Evolutionary conservation across 345 rosid species (phyloP).

Genomic region (Noccaea bulbosa): DNA sequence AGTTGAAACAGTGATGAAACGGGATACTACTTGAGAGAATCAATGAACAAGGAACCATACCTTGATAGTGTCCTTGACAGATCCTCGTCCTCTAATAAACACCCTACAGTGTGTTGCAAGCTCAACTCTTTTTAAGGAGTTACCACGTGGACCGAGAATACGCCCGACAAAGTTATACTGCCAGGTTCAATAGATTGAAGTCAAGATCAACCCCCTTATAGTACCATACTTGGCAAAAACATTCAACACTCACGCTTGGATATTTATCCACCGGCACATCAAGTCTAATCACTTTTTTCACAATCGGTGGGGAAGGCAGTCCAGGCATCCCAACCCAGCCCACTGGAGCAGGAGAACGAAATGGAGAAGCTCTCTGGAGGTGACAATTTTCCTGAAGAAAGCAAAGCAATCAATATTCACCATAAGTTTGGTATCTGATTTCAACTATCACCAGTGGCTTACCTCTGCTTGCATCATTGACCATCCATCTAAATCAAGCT

Average conservation of each 20-base stretch:
- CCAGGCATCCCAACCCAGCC: conserved; percentile 85
- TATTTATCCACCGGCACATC: conserved; percentile 92
- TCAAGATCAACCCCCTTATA: not conserved
- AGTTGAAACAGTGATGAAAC: not conserved
- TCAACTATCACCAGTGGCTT: conserved; percentile 26
- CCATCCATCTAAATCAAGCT: conserved; percentile 83
- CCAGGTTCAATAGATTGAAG: conserved; percentile 40
- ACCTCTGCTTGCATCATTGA: conserved; percentile 87
- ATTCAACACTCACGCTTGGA: conserved; percentile 70
- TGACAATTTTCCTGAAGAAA: conserved; percentile 73
- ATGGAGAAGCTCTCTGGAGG: conserved; percentile 68
- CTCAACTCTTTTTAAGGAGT: conserved; percentile 93
- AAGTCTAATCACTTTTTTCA: conserved; percentile 78
- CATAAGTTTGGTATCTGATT: conserved; percentile 9
- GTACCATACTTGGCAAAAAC: not conserved
- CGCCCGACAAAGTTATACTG: conserved; percentile 97
- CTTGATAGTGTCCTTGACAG: conserved; percentile 86
- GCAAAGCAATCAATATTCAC: conserved; percentile 34
- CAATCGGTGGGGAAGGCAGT: conserved; percentile 61
- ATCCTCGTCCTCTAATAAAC: conserved; percentile 89
- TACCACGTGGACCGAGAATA: conserved; percentile 96
- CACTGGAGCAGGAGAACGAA: conserved; percentile 60
- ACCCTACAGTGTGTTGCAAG: conserved; percentile 82
- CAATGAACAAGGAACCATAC: conserved; percentile 45
- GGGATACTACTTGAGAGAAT: not conserved